Evolutionary conservation across 495 filamentous ascomycete species (phyloP).

Genomic region (Bacidia rubella): DNA sequence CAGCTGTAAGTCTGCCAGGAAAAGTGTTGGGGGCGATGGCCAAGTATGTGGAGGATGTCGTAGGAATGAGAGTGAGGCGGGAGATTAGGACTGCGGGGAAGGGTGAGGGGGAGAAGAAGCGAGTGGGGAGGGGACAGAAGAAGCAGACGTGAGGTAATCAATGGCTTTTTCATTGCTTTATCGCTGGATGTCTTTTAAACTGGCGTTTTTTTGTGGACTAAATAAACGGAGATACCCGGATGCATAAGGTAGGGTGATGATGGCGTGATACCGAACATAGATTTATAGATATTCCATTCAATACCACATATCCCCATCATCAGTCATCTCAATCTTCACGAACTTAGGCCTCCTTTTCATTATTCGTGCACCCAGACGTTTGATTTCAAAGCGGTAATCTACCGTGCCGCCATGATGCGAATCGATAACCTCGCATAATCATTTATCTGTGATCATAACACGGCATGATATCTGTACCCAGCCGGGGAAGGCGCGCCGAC

Average conservation of each 20-base stretch:
- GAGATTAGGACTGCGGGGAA: constrained; percentile 18
- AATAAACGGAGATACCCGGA: too few relatives aligned
- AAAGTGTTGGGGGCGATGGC: constrained; percentile 4
- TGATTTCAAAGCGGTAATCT: too few relatives aligned
- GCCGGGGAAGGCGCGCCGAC: background rate
- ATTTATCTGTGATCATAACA: too few relatives aligned
- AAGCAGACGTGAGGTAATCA: background rate
- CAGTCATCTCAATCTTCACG: too few relatives aligned
- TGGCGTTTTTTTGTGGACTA: too few relatives aligned
- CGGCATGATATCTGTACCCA: background rate
- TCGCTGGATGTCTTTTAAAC: too few relatives aligned
- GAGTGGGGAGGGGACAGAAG: background rate
- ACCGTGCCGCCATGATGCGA: background rate
- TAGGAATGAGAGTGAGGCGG: constrained; percentile 12
- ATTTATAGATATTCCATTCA: too few relatives aligned
- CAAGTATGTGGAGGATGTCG: constrained; percentile 12
- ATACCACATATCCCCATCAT: too few relatives aligned
- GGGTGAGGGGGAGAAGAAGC: constrained; percentile 8
- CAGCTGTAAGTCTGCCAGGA: constrained; percentile 12
- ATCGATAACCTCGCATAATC: background rate
- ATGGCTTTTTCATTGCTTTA: background rate
- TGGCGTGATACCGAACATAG: too few relatives aligned
- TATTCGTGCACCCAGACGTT: too few relatives aligned
- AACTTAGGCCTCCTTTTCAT: too few relatives aligned
- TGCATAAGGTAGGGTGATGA: too few relatives aligned